Conservation (phyloP, 371 early-diverging fungal genomes). For the Capniomyces stellatus region DNA sequence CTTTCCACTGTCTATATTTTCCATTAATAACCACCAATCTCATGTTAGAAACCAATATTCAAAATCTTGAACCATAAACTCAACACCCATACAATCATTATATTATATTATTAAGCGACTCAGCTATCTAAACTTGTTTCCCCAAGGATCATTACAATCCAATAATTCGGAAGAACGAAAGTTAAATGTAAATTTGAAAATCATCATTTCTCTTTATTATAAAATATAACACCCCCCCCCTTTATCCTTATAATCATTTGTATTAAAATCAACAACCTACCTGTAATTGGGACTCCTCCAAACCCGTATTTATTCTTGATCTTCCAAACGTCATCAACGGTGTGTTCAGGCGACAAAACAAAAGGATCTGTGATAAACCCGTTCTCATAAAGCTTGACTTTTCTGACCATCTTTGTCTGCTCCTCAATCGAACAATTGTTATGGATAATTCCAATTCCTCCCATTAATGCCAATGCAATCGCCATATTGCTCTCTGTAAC, state of each 20-base stretch:
- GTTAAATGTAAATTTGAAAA: constrained; percentile 11
- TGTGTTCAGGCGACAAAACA: constrained; percentile 63
- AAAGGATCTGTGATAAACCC: constrained; percentile 93
- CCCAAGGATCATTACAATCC: background rate
- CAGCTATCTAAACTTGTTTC: background rate
- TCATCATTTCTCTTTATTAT: constrained; percentile 6
- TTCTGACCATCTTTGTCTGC: constrained; percentile 91
- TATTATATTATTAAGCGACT: no score
- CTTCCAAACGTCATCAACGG: constrained; percentile 65
- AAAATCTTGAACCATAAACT: no score
- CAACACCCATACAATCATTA: no score
- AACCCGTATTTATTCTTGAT: constrained; percentile 80
- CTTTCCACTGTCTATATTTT: constrained; percentile 49
- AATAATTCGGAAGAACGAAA: constrained; percentile 26
- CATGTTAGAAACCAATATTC: no score
- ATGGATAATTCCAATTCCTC: constrained; percentile 94
- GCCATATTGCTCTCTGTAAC: constrained; percentile 96
- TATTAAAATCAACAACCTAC: constrained; percentile 24
- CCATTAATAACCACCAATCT: background rate
- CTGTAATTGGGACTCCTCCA: constrained; percentile 92
- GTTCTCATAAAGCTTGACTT: constrained; percentile 95
- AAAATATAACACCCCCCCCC: no score
- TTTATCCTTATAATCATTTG: no score
- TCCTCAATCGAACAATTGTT: constrained; percentile 89
- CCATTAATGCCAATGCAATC: constrained; percentile 86